Evolutionary conservation across 2,329 filamentous ascomycete genomes (phyloP).

Genomic region (Epichloe gansuensis): DNA sequence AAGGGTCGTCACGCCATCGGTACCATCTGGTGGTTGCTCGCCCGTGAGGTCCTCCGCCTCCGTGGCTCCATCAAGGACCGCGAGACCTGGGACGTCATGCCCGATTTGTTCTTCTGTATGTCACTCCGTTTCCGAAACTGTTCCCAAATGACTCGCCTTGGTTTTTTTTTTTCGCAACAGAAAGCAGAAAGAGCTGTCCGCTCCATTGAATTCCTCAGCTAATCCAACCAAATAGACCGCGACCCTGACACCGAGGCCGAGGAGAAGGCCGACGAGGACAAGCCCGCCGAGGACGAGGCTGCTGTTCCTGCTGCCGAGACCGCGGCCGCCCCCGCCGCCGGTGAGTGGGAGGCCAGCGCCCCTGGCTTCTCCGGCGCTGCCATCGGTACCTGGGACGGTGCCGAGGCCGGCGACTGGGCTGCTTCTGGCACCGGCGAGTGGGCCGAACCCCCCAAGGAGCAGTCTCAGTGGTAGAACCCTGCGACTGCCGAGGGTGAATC

Average conservation of each 20-base stretch:
- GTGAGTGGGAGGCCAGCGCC: constrained; percentile 78
- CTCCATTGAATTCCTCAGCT: constrained; percentile 6
- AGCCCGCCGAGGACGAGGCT: constrained; percentile 72
- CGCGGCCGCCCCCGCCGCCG: constrained; percentile 53
- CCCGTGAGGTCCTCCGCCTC: constrained; percentile 98
- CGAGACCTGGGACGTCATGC: constrained; percentile 98
- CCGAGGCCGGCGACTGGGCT: constrained; percentile 50
- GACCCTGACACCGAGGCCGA: constrained; percentile 99
- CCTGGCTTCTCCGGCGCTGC: constrained; percentile 53
- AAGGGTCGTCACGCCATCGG: constrained; percentile 99
- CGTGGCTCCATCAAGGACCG: constrained; percentile 92
- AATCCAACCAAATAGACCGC: constrained; percentile 47
- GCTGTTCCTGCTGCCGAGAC: constrained; percentile 65
- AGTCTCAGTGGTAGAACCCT: constrained; percentile 35
- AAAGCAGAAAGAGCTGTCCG: not conserved
- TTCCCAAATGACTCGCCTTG: not conserved
- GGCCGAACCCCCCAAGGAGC: constrained; percentile 46
- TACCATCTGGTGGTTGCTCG: constrained; percentile 98
- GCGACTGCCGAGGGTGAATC: constrained; percentile 8
- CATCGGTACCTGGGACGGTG: constrained; percentile 41
- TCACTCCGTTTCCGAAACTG: constrained; percentile 10
- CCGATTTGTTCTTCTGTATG: constrained; percentile 97
- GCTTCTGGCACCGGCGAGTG: constrained; percentile 54
- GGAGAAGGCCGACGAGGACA: constrained; percentile 94
- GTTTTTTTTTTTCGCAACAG: not conserved